Evolutionary conservation across 768 basidiomycete genomes (phyloP).

Genomic region (Lactarius hatsudake): DNA sequence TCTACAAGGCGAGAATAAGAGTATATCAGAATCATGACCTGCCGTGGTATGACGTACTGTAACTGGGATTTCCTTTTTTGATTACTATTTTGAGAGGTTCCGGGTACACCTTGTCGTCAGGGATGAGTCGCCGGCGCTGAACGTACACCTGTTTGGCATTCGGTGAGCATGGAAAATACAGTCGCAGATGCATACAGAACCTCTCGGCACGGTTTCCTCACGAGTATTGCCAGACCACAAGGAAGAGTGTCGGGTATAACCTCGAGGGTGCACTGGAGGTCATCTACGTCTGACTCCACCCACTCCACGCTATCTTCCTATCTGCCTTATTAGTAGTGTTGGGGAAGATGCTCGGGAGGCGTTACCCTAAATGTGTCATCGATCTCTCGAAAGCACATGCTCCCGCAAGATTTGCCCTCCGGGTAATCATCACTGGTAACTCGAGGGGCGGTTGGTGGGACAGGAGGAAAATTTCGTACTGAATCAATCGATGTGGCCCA

Average conservation of each 20-base stretch:
- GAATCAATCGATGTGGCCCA: not conserved
- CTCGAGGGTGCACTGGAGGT: slow-evolving; percentile 21
- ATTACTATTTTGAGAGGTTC: not conserved
- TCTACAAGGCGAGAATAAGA: not conserved
- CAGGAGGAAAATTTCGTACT: not conserved
- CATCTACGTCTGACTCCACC: slow-evolving; percentile 15
- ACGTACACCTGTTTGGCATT: slow-evolving; percentile 11
- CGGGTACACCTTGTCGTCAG: slow-evolving; percentile 16
- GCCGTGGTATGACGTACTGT: slow-evolving; percentile 2
- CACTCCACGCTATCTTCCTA: slow-evolving; percentile 13
- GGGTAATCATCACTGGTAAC: slow-evolving; percentile 11
- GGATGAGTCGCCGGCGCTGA: slow-evolving; percentile 16
- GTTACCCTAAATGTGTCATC: slow-evolving; percentile 6
- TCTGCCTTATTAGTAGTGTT: not conserved
- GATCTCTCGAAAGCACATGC: slow-evolving; percentile 12
- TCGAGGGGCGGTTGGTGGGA: slow-evolving; percentile 13
- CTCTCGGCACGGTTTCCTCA: slow-evolving; percentile 23
- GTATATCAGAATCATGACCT: not conserved
- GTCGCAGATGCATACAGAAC: slow-evolving; percentile 1
- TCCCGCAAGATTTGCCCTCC: slow-evolving; percentile 4
- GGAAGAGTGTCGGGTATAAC: slow-evolving; percentile 23
- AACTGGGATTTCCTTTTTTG: not conserved
- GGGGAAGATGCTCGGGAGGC: not conserved
- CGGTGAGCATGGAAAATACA: not conserved
- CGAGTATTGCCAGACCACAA: slow-evolving; percentile 24